Evolutionary conservation across 1,139 yeast species (phyloP), one percentile per base, ranked within the genome.

Genomic region (Yamadazyma mexicana): DNA sequence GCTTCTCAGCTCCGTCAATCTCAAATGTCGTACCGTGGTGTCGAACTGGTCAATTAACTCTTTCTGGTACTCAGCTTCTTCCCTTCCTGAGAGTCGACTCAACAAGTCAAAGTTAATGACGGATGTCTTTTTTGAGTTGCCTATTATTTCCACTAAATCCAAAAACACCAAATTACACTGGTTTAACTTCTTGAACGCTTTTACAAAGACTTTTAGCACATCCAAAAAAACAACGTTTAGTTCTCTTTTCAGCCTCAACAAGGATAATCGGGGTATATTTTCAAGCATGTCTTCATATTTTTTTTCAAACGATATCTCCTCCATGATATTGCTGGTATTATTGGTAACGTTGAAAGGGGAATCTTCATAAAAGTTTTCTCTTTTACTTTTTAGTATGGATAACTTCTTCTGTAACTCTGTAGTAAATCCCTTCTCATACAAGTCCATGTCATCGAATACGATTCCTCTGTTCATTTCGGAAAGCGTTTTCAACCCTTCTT

Each of bases 151-250:
- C 5, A 50, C 34, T 9, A 56, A 48, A 18, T 64, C 69, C 37
- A 58, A 45, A 37, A 62, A 66, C 3, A 48, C 40, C 4, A 64
- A 40, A 32, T 56, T 59, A 30, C 57, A 50, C 1, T 55, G 54
- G 36, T 60, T 64, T 30, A 72, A 55, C 32, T 60, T 61, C 39
- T 57, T 60, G 51, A 68, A 70, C 1, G 57, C 40, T n/a, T 45
- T 49, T 1, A 67, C 57, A 42, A 72, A 72, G 0, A 50, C 41
- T 35, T 61, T 61, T 26, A 72, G 52, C 0, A 59, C 62, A 17
- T 62, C 64, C 3, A 72, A 51, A 37, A 73, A 71, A 8, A 69
- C 59, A 11, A 52, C 37, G 47, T 72, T 69, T 30, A 73, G 56
- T 35, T 59, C 58, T 30, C 55, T 51, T 38, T 64, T 66, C 30